A percentile compares a stretch with the other conserved stretches of the same genome.
phyloP scores from a whole-genome alignment of 495 filamentous ascomycete species.

The Tuber borchii region DNA sequence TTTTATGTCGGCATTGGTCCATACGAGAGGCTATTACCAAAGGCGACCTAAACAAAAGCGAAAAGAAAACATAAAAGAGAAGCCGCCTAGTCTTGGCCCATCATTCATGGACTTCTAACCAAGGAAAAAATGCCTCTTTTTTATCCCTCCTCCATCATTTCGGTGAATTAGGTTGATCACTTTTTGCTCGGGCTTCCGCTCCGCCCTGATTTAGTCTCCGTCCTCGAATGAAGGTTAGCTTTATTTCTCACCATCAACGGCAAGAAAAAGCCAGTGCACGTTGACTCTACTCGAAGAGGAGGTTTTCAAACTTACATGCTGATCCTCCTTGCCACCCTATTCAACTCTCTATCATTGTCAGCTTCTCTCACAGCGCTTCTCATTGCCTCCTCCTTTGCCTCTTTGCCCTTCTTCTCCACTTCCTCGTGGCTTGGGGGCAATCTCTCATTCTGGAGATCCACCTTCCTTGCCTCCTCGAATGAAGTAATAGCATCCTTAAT shows the following conservation, averaged over 20 bases:
- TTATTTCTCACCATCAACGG: neutral
- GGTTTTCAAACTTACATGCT: constrained; percentile 75
- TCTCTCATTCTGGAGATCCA: constrained; percentile 93
- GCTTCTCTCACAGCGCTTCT: constrained; percentile 78
- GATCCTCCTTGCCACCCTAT: constrained; percentile 76
- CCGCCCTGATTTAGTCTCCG: neutral
- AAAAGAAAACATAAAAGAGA: neutral
- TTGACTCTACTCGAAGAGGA: too few species aligned
- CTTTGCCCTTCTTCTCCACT: constrained; percentile 68
- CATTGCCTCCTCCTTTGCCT: constrained; percentile 71
- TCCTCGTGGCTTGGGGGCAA: constrained; percentile 90
- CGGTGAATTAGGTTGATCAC: neutral
- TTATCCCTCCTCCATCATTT: neutral
- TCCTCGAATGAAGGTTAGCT: neutral
- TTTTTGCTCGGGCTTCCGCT: neutral
- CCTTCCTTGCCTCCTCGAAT: constrained; percentile 97
- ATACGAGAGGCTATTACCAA: neutral
- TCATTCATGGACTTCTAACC: neutral
- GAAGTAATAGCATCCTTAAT: constrained; percentile 98
- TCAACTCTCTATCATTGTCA: constrained; percentile 80
- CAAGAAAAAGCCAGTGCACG: neutral
- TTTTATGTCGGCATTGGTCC: neutral
- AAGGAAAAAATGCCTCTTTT: neutral
- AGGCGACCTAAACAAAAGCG: neutral
- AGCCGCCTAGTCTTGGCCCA: neutral